Conservation (phyloP, 176 grass and related monocot species). For the Zizania latifolia region DNA sequence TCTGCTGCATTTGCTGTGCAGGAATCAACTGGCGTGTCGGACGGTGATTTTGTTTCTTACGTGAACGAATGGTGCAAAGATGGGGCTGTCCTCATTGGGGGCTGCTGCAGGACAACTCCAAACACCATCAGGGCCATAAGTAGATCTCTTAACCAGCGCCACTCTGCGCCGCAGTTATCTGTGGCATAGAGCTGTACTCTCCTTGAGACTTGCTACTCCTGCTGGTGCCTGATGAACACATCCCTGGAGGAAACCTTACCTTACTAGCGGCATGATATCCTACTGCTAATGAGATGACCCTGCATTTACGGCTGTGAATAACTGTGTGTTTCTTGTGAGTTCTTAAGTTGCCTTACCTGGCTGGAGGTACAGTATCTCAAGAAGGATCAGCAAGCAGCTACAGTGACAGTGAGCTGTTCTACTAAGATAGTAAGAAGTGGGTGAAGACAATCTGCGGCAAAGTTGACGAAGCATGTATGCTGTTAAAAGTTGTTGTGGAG, state of each 20-base stretch:
- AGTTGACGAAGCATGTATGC: slow-evolving; percentile 14
- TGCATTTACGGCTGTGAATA: slow-evolving; percentile 18
- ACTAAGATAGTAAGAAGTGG: not conserved
- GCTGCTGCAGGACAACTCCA: slow-evolving; percentile 98
- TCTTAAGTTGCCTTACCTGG: not conserved
- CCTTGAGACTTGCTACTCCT: not conserved
- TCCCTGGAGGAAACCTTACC: not conserved
- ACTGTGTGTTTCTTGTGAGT: not conserved
- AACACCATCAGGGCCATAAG: slow-evolving; percentile 76
- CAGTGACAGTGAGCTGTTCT: not conserved
- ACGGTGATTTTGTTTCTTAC: slow-evolving; percentile 83
- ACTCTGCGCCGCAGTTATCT: not conserved
- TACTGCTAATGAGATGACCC: slow-evolving; percentile 14
- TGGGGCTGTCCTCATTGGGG: slow-evolving; percentile 64
- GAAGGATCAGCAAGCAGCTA: slow-evolving; percentile 6
- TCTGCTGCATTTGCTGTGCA: slow-evolving; percentile 29
- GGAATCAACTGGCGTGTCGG: slow-evolving; percentile 72
- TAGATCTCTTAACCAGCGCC: slow-evolving; percentile 49
- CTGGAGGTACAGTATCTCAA: slow-evolving; percentile 4
- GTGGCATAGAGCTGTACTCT: slow-evolving; percentile 1
- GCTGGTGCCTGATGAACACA: not conserved
- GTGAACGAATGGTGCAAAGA: slow-evolving; percentile 70
- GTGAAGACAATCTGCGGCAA: slow-evolving; percentile 5
- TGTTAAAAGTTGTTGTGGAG: slow-evolving; percentile 1
- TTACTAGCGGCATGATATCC: not conserved